Base-by-base conservation (phyloP, 148 eudicot genomes). In the Diospyros kaki region DNA sequence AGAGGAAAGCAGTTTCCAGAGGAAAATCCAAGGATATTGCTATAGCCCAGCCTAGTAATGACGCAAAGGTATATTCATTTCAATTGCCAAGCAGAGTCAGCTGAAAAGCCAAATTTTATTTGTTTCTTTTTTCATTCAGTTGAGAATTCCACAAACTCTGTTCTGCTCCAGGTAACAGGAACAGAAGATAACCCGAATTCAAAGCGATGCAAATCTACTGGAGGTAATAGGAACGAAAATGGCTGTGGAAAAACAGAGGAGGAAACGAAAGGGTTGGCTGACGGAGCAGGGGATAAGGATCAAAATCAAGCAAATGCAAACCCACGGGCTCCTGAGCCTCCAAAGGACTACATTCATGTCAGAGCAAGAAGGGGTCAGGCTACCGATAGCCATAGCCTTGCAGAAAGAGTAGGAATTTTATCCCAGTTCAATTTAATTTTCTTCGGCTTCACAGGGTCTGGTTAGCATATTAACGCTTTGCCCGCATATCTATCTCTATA, bases 311-410 rank as follows among this genome's bases (percentile, higher is more conserved):
- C 62, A 3, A 84, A 83, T 65, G 76, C 73, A 11, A 80, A 81
- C 53, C 77, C 79, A 45, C 87, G 89, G 76, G 76, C 80, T 17
- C 79, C 85, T 8, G 98, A 94, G 78, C 84, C 98, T 58, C 88
- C 84, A 46, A 93, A 91, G 75, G 98, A 93, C 72, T 93, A 93
- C 72, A 93, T 95, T 84, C 99, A 95, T 87, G 99, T 95, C 69
- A 87, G 99, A 78, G 99, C 99, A 51, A 84, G 99, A 80, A 88
- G 99, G 73, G 99, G 99, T 55, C 97, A 95, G 77, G 99, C 99
- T 38, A 95, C 99, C 67, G 99, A 95, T 71, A 95, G 98, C 76
- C 99, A 95, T 74, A 95, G 99, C 80, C 83, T 95, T 75, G 99
- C 99, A n/a, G 99, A 95, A 85, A 84, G 99, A 75, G 98, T 95